Percentiles rank a stretch among this genome's conserved stretches.
Evolutionary conservation across 169 alveolate species (phyloP).

Genomic region (Cyclospora cayetanensis): DNA sequence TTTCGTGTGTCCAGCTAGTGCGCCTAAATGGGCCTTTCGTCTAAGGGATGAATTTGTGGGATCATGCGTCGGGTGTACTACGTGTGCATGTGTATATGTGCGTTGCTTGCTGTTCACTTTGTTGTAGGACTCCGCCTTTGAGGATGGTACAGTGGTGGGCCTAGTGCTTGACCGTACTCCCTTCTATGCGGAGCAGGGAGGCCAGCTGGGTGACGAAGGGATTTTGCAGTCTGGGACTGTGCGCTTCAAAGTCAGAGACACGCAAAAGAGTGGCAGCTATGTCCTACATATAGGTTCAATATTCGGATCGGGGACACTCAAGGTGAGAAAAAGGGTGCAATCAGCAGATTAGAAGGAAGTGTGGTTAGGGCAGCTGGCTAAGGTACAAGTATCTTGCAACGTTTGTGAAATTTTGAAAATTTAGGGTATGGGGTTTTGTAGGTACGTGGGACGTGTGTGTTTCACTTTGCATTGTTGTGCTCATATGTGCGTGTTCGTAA

Average conservation of each 20-base stretch:
- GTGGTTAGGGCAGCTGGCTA: no score
- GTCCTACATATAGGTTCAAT: conserved; percentile 86
- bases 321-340: conserved; percentile 24
- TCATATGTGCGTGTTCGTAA: neutral
- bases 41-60: neutral
- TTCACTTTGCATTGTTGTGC: no score
- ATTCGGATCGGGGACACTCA: conserved; percentile 62
- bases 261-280: conserved; percentile 88
- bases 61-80: neutral
- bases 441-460: neutral
- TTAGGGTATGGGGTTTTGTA: neutral
- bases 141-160: conserved; percentile 71
- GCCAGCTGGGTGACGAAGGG: conserved; percentile 86
- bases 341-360: no score
- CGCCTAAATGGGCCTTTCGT: neutral
- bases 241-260: conserved; percentile 83
- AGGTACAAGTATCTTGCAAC: no score
- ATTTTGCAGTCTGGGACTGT: conserved; percentile 57
- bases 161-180: conserved; percentile 87
- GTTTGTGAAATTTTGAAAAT: neutral
- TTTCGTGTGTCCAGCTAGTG: neutral
- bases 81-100: neutral
- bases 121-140: conserved; percentile 25
- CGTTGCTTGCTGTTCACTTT: neutral
- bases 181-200: conserved; percentile 88